Evolutionary conservation across 2,329 filamentous ascomycete species (phyloP).

Genomic region (Cercospora citrullina): DNA sequence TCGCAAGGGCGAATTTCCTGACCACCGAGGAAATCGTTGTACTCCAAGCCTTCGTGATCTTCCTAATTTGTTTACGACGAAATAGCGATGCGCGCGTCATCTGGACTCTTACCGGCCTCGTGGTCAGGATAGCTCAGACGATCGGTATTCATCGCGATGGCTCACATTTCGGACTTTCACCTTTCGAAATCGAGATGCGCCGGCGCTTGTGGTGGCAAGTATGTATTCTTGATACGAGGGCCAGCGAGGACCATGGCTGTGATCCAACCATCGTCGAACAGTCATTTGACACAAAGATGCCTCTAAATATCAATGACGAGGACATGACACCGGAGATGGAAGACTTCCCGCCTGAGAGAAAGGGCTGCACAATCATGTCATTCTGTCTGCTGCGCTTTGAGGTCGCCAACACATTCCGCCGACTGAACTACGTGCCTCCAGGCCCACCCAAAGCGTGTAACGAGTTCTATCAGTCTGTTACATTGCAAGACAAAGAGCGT

Average conservation of each 20-base stretch:
- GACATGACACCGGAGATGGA: constrained; percentile 54
- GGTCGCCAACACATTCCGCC: constrained; percentile 50
- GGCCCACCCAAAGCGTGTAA: constrained; percentile 44
- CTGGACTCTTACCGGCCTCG: constrained; percentile 61
- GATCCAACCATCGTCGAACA: constrained; percentile 60
- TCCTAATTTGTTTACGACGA: constrained; percentile 58
- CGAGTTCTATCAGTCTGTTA: constrained; percentile 47
- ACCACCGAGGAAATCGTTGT: constrained; percentile 63
- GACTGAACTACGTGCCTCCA: constrained; percentile 49
- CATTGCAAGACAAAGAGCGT: constrained; percentile 50
- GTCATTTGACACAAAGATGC: constrained; percentile 61
- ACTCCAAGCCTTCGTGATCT: constrained; percentile 63
- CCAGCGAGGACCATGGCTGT: constrained; percentile 64
- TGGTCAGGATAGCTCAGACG: constrained; percentile 60
- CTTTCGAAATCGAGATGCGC: constrained; percentile 62
- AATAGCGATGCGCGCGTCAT: constrained; percentile 53
- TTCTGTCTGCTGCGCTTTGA: constrained; percentile 57
- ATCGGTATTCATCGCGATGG: constrained; percentile 63
- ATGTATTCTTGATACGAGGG: constrained; percentile 59
- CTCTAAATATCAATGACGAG: constrained; percentile 58
- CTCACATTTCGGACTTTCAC: constrained; percentile 54
- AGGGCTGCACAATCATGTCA: constrained; percentile 60
- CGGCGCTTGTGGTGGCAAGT: constrained; percentile 62
- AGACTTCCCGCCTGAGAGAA: constrained; percentile 49
- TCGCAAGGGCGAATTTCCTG: constrained; percentile 63